phyloP scores from a whole-genome alignment of 768 basidiomycete species.

The Suillus occidentalis region DNA sequence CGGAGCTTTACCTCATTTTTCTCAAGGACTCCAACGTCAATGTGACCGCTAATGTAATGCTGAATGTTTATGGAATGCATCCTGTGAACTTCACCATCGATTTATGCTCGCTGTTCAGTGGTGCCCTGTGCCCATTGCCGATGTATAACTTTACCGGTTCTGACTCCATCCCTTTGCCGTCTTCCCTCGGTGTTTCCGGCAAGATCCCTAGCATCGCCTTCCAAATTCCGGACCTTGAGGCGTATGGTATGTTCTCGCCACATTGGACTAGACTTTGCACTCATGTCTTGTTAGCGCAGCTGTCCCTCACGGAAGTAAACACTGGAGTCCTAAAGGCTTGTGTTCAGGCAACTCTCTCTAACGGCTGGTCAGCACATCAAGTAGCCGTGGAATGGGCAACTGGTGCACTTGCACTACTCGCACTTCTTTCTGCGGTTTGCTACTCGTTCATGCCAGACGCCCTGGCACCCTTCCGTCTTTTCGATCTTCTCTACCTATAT shows the following conservation, averaged over 20 bases:
- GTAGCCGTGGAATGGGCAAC: slow-evolving; percentile 76
- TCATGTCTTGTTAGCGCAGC: slow-evolving; percentile 56
- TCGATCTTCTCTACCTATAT: slow-evolving; percentile 81
- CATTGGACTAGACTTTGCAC: slow-evolving; percentile 7
- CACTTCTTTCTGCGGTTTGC: slow-evolving; percentile 53
- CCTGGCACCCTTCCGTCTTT: slow-evolving; percentile 70
- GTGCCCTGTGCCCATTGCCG: slow-evolving; percentile 80
- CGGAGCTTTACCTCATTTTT: slow-evolving; percentile 10
- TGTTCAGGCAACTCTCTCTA: slow-evolving; percentile 87
- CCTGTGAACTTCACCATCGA: slow-evolving; percentile 84
- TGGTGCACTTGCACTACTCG: slow-evolving; percentile 62
- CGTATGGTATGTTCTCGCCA: slow-evolving; percentile 27
- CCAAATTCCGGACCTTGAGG: slow-evolving; percentile 88
- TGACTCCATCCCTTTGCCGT: slow-evolving; percentile 64
- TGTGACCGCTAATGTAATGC: slow-evolving; percentile 77
- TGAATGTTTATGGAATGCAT: slow-evolving; percentile 87
- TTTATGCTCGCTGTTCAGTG: slow-evolving; percentile 75
- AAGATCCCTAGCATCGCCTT: slow-evolving; percentile 81
- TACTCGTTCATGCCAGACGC: slow-evolving; percentile 57
- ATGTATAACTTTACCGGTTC: slow-evolving; percentile 88
- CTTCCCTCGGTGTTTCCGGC: slow-evolving; percentile 52
- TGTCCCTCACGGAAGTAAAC: slow-evolving; percentile 66
- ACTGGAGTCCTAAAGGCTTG: slow-evolving; percentile 83
- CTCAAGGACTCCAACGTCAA: slow-evolving; percentile 69
- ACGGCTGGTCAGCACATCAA: slow-evolving; percentile 84